Conservation (phyloP, 1,284 basidiomycete genomes). For the Fomitopsis palustris region DNA sequence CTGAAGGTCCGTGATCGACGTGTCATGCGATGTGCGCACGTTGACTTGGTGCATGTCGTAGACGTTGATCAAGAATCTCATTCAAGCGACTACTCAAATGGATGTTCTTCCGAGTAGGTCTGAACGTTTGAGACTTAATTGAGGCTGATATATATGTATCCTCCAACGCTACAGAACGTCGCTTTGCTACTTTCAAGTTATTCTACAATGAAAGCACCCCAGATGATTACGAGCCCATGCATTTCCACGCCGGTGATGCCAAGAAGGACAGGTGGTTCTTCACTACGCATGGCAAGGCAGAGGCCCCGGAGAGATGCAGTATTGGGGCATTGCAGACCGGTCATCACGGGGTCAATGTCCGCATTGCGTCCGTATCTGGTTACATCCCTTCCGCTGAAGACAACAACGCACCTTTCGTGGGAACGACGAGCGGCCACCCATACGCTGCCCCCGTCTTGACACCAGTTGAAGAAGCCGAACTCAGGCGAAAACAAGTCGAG, state of each 20-base stretch:
- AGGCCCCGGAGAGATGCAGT: constrained; percentile 67
- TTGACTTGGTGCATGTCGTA: constrained; percentile 21
- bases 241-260: constrained; percentile 65
- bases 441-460: constrained; percentile 38
- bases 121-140: background rate
- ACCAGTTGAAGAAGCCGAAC: constrained; percentile 50
- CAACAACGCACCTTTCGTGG: constrained; percentile 54
- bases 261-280: constrained; percentile 73
- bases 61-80: constrained; percentile 69
- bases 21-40: background rate
- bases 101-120: constrained; percentile 68
- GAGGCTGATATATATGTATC: background rate
- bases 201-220: constrained; percentile 77
- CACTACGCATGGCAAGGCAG: constrained; percentile 64
- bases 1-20: constrained; percentile 49
- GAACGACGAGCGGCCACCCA: constrained; percentile 36
- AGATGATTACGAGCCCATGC: constrained; percentile 70
- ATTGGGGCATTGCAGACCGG: constrained; percentile 67
- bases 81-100: constrained; percentile 73
- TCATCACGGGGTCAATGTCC: constrained; percentile 68
- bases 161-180: constrained; percentile 46
- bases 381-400: constrained; percentile 67
- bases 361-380: constrained; percentile 65
- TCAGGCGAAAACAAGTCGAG: constrained; percentile 50
- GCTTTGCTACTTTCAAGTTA: constrained; percentile 81